These are phyloP conservation scores for Zygoascus flipseniorum DNA, from an alignment of 805 yeast species.

Conservation along the genomic window DNA sequence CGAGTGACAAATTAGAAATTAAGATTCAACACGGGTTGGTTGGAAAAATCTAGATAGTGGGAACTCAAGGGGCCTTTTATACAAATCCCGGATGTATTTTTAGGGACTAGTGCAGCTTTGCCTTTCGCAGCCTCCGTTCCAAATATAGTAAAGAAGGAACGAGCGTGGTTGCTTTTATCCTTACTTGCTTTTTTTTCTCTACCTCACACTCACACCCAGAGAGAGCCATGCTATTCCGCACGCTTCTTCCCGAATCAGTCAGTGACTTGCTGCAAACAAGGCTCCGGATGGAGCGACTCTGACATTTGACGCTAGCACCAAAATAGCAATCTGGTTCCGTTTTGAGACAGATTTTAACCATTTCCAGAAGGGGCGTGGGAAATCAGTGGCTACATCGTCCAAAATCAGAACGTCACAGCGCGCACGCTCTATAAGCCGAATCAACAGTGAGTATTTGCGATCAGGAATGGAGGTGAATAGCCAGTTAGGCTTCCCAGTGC, in stretches of 20 bases:
- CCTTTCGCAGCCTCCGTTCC: background rate
- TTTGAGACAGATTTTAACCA: background rate
- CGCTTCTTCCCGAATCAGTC: background rate
- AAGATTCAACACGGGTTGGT: background rate
- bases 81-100: background rate
- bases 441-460: background rate
- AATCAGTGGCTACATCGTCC: background rate
- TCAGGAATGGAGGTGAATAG: background rate
- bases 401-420: background rate
- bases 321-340: background rate
- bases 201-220: background rate
- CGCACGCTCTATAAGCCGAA: background rate
- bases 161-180: background rate
- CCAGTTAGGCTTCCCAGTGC: background rate
- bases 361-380: background rate
- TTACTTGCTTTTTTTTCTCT: background rate
- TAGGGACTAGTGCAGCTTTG: background rate
- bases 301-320: background rate
- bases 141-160: background rate
- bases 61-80: background rate
- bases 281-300: background rate
- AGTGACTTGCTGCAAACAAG: background rate
- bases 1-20: conserved; percentile 14
- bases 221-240: background rate
- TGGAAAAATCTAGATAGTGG: background rate